Base-by-base conservation (phyloP, 2,329 filamentous ascomycete genomes). In the Beauveria varroae region DNA sequence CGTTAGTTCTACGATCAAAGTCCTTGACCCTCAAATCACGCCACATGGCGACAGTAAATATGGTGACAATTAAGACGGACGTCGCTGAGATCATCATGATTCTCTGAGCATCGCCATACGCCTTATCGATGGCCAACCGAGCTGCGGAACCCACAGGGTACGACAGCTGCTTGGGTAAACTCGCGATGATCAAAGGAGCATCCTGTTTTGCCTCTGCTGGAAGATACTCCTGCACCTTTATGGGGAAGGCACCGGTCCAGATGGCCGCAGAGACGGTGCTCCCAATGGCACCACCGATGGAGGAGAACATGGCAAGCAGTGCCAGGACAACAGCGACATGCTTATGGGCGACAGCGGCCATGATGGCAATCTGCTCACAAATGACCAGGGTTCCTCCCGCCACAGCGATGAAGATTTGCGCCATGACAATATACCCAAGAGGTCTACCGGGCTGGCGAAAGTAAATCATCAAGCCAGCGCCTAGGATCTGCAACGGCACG, bases 401-500 rank as follows among this genome's bases (percentile, higher is more conserved):
- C 41, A 84, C 77, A 7, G 84, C 81, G 63, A 87, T 80, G 62
- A 86, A 78, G 53, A 87, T 77, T 68, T 87, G 83, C 51, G 81
- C 83, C 71, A 84, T 80, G 68, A 87, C 70, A 18, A 87, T 75
- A 68, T 82, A 81, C 3, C 79, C 74, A 24, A 84, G 5, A 85
- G 70, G 16, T 81, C 55, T 28, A 82, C 74, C 18, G 82, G 73
- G 71, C 1, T 66, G 67, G 20, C 75, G 75, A 69, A 78, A 78
- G 64, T 75, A 67, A 65, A 78, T 75, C 73, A 78, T 75, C 1
- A 78, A 67, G 20, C 74, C 75, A 54, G 71, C 70, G 26, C 68
- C 70, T 14, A 77, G 62, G 49, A 75, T 66, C 64, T 74, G 72
- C 5, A 74, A 59, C 10, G 72, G 71, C 26, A 73, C 67, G 16